Base-by-base conservation (phyloP, 1,139 yeast species). In the Citeromyces siamensis region DNA sequence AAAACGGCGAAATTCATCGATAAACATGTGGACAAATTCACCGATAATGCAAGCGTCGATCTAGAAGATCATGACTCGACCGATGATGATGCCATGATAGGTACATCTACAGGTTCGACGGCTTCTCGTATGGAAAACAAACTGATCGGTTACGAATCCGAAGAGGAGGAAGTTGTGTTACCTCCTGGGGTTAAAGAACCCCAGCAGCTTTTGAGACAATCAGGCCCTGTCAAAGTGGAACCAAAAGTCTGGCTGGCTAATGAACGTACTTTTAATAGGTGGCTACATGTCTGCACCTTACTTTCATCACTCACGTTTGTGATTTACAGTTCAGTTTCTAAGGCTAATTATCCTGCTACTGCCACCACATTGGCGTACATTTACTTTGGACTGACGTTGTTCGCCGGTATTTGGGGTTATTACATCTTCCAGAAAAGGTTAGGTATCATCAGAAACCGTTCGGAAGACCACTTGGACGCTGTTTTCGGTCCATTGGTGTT, bases 231-330 rank as follows among this genome's bases (percentile, higher is more conserved):
- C 41, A 86, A 82, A 57, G 86, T 90, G 40, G 98, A 90, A 62
- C 94, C 97, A 23, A 90, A 90, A 56, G 98, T 90, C 28, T 90
- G 98, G 97, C 66, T 90, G 44, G 98, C 98, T 23, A 90, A 90
- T 53, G 98, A 90, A 62, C 81, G 98, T 59, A 90, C 98, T 2
- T 88, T 88, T 60, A 81, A 84, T 64, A 75, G 94, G 58, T 90
- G 98, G 98, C 67, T 90, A 45, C 90, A 82, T 50, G 90, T 88
- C 7, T 82, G 94, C n/a, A 75, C 94, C 0, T 63, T 90, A 51
- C 66, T 90, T 45, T 75, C 94, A n/a, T 78, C 90, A 1, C 63
- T 90, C 50, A 85, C 97, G 0, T 86, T 88, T 52, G 69, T 94
- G 12, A 71, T 90, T 39, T 83, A 83, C 62, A 71, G 76, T 29